A percentile compares a stretch with the other conserved stretches of the same genome.
Conservation (phyloP, 495 filamentous ascomycete genomes). For the Neurospora sp. region DNA sequence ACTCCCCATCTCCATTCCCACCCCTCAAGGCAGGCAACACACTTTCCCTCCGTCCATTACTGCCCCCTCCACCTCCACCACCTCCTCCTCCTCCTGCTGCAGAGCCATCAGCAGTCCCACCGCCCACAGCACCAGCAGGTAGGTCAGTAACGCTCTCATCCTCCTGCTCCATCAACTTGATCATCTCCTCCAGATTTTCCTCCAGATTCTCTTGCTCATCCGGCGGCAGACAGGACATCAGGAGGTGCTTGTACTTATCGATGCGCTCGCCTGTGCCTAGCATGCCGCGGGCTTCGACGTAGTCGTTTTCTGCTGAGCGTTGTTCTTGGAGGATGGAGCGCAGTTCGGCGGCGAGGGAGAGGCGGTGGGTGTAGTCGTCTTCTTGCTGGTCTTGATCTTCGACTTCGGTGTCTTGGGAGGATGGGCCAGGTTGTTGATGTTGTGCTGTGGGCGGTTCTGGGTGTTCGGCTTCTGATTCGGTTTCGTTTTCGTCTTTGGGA, state of each 20-base stretch:
- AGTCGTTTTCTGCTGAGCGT: constrained; percentile 31
- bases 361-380: constrained; percentile 25
- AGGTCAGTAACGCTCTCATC: constrained; percentile 2
- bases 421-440: neutral
- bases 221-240: constrained; percentile 34
- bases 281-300: constrained; percentile 36
- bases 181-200: constrained; percentile 36
- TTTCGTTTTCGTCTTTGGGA: neutral
- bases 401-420: neutral
- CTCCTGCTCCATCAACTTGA: constrained; percentile 44
- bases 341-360: constrained; percentile 31
- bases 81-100: neutral
- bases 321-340: constrained; percentile 27
- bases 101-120: neutral
- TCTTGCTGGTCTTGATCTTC: neutral
- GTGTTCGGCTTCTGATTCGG: neutral
- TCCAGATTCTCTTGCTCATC: constrained; percentile 38
- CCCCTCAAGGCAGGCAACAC: neutral
- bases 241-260: constrained; percentile 37
- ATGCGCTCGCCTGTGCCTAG: constrained; percentile 39
- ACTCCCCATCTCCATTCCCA: neutral
- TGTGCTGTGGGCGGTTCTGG: neutral
- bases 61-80: neutral
- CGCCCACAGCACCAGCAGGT: neutral
- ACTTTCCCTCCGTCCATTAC: neutral